Evolutionary conservation across 352 stramenopile species (phyloP).

Genomic region (Globisporangium irregulare): DNA sequence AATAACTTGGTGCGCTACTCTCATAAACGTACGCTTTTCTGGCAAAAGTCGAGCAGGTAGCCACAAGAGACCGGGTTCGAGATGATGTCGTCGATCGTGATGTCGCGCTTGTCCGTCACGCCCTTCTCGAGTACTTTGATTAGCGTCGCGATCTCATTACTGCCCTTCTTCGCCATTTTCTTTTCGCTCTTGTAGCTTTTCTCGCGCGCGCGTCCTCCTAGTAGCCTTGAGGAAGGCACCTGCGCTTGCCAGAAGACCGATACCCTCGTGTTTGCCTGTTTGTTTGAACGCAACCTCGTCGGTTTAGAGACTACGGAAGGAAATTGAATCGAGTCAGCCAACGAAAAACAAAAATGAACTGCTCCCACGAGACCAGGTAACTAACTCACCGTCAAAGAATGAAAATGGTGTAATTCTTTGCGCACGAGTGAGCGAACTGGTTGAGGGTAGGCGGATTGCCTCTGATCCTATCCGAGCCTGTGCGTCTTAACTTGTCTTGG

Average conservation of each 20-base stretch:
- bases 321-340: not conserved
- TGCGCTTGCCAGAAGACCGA: no score
- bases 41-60: slow-evolving; percentile 85
- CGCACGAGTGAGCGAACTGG: not conserved
- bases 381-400: not conserved
- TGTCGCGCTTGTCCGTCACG: slow-evolving; percentile 69
- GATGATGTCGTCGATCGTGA: slow-evolving; percentile 84
- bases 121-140: slow-evolving; percentile 69
- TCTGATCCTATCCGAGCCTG: slow-evolving; percentile 7
- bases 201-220: not conserved
- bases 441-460: not conserved
- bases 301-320: not conserved
- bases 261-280: no score
- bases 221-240: not conserved
- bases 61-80: slow-evolving; percentile 82
- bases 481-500: not conserved
- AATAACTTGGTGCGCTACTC: not conserved
- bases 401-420: not conserved
- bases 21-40: slow-evolving; percentile 65
- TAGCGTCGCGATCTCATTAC: slow-evolving; percentile 68
- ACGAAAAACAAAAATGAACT: slow-evolving; percentile 11
- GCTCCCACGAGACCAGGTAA: not conserved
- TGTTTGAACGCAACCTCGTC: no score
- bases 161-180: slow-evolving; percentile 61
- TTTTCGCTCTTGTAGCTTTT: not conserved